These are phyloP conservation scores for Aspergillus novoparasiticus DNA, from an alignment of 2,329 filamentous ascomycete species.

Conservation along the genomic window DNA sequence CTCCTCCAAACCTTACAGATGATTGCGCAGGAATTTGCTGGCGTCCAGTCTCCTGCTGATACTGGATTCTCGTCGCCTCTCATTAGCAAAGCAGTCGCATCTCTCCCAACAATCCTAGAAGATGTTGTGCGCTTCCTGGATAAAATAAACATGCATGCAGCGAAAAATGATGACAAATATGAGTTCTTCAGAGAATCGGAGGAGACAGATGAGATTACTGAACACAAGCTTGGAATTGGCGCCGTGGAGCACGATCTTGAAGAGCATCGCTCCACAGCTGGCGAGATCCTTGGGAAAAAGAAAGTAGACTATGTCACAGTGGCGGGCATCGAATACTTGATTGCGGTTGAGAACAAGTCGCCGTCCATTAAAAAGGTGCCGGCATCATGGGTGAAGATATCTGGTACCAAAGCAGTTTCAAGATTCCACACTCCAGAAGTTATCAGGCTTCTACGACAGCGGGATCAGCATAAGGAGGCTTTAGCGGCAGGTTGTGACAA, in stretches of 20 bases:
- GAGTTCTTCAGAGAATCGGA: constrained; percentile 84
- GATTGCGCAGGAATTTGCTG: constrained; percentile 75
- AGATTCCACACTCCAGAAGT: constrained; percentile 95
- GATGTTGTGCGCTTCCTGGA: constrained; percentile 76
- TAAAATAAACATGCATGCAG: constrained; percentile 81
- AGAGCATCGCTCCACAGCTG: constrained; percentile 71
- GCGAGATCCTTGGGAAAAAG: constrained; percentile 70
- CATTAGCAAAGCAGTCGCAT: constrained; percentile 70
- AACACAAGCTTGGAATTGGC: constrained; percentile 89
- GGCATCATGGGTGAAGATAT: constrained; percentile 93
- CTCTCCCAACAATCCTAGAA: constrained; percentile 74
- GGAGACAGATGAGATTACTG: constrained; percentile 85
- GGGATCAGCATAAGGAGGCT: constrained; percentile 93
- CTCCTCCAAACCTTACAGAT: constrained; percentile 83
- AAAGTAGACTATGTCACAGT: constrained; percentile 79
- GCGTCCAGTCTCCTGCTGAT: constrained; percentile 65
- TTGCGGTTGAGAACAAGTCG: constrained; percentile 78
- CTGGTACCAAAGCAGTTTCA: constrained; percentile 87
- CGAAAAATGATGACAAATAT: constrained; percentile 88
- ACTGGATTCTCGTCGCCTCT: constrained; percentile 72
- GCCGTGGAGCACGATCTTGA: constrained; percentile 87
- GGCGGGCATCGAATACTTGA: constrained; percentile 88
- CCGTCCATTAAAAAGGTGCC: constrained; percentile 80
- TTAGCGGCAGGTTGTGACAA: constrained; percentile 87
- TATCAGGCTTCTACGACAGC: constrained; percentile 76